Base-by-base conservation (phyloP, 345 rosid genomes). In the Nephelium lappaceum region DNA sequence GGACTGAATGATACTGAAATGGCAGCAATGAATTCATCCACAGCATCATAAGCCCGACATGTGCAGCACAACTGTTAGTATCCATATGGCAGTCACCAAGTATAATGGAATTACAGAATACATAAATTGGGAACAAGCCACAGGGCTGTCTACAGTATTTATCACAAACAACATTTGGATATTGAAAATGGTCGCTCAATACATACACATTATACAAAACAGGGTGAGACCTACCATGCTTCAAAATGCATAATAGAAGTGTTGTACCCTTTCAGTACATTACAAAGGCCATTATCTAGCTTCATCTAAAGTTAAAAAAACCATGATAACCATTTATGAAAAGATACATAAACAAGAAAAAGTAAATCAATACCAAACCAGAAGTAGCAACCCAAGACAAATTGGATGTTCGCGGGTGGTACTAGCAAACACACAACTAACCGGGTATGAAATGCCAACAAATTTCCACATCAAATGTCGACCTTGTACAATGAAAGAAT, bases 331-430 rank as follows among this genome's bases (percentile, higher is more conserved):
- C 67, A 81, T 69, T 27, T 16, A 3, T 11, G 67, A 61, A 39
- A 15, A 21, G 43, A 71, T 24, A 70, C 5, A 27, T 27, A 27
- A 6, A 24, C 0, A 21, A 69, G 60, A 9, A 51, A 69, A 64
- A 60, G 58, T 31, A 75, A 72, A 80, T 71, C 75, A 85, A 71
- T 85, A 96, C 99, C 98, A 85, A 83, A 86, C 97, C 98, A 80
- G 97, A 86, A 78, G 91, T 77, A 73, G 97, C 95, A 85, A 94
- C 99, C 98, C 97, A 94, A 96, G 92, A 91, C 94, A 98, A 78
- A 96, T 96, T 1, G 99, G 99, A 85, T 94, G 99, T 88, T 96
- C 99, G 63, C 95, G 95, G 47, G 92, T 89, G 3, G 92, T 84
- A 68, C 88, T 90, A 67, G 98, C 99, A 63, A 96, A 94, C 31